These are phyloP conservation scores for Eragrostis curvula DNA, from an alignment of 176 grass and related monocot genomes.

Conservation along the genomic window DNA sequence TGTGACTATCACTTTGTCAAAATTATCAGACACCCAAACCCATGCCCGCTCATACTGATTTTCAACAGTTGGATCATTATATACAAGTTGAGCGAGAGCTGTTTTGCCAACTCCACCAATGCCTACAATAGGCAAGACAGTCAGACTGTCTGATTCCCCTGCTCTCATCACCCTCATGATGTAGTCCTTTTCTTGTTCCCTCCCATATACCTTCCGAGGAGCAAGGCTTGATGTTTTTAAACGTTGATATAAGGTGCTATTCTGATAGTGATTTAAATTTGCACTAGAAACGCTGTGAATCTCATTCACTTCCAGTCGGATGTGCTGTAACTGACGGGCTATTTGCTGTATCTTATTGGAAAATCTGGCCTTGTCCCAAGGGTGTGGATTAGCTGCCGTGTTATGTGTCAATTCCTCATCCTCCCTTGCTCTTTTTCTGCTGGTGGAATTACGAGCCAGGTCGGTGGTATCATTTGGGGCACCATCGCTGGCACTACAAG, in stretches of 20 bases:
- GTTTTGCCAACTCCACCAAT: neutral
- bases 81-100: neutral
- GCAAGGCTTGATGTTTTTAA: neutral
- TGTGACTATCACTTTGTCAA: neutral
- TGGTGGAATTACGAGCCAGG: neutral
- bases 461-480: no score
- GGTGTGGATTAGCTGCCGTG: neutral
- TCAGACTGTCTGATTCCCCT: neutral
- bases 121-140: neutral
- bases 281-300: neutral
- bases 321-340: neutral
- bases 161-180: neutral
- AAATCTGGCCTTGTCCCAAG: neutral
- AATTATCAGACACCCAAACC: neutral
- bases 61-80: neutral
- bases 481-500: neutral
- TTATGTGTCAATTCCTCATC: neutral
- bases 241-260: no score
- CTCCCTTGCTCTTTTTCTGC: neutral
- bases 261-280: neutral
- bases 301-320: neutral
- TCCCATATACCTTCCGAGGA: neutral
- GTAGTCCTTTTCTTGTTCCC: fast-evolving
- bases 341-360: neutral
- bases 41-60: neutral